Evolutionary conservation across 2,329 filamentous ascomycete species (phyloP).

Genomic region (Colletotrichum tamarilloi): DNA sequence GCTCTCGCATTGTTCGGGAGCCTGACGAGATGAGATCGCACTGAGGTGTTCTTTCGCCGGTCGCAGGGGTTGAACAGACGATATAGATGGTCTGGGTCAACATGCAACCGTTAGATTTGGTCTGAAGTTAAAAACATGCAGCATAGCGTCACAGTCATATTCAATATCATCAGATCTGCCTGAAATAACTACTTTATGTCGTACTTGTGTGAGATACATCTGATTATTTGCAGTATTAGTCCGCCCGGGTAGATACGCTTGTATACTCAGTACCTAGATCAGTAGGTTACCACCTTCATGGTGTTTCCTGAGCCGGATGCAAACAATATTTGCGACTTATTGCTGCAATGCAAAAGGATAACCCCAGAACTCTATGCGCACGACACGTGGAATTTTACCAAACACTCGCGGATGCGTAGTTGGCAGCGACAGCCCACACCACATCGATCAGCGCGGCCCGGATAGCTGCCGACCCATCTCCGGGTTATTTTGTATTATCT

Average conservation of each 20-base stretch:
- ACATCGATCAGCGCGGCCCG: background rate
- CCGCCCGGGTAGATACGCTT: background rate
- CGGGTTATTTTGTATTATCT: background rate
- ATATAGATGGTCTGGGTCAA: slow-evolving; percentile 5
- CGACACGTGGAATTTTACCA: slow-evolving; percentile 8
- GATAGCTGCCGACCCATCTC: background rate
- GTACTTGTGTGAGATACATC: background rate
- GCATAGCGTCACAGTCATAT: background rate
- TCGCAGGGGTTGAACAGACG: background rate
- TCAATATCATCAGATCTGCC: background rate
- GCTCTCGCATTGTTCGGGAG: slow-evolving; percentile 26
- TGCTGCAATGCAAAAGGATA: background rate
- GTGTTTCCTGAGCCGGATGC: background rate
- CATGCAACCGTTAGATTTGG: background rate
- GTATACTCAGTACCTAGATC: background rate
- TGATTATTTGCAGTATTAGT: background rate
- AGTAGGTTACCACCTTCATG: background rate
- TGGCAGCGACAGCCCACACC: background rate
- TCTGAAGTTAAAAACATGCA: slow-evolving; percentile 5
- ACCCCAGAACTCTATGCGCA: background rate
- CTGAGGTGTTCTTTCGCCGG: background rate
- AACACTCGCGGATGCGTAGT: background rate
- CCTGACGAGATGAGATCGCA: background rate
- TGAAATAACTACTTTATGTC: background rate
- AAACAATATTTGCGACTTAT: background rate